Base-by-base conservation (phyloP, 805 yeast species). In the Saturnispora zaruensis region DNA sequence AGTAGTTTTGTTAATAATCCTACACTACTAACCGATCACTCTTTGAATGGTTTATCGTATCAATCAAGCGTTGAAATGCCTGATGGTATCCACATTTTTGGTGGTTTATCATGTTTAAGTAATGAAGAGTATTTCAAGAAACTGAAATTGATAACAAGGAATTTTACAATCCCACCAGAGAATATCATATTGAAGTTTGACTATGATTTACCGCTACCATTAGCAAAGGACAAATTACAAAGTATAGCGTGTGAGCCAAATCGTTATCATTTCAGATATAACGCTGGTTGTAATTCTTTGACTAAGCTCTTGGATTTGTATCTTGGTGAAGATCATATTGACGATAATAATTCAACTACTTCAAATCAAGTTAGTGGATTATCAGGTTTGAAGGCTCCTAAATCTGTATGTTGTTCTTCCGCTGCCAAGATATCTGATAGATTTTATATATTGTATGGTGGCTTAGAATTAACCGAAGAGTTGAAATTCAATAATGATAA, bases 381-480 rank as follows among this genome's bases (percentile, higher is more conserved):
- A 23, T 18, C 51, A 18, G 46, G 38, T 8, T 2, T 60, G 57
- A 65, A 13, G 20, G 37, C 36, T 5, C 88, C 89, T 0, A 75
- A 77, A 3, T 74, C 81, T 3, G 57, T 82, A 18, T 59, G 76
- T 41, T 73, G 78, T 49, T 66, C 79, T 61, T 58, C 71, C 5
- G 71, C 76, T 16, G 69, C 78, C 7, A 70, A 66, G 49, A 66
- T 84, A 4, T 76, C 85, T 4, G 68, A 72, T n/a, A 65, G 78
- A 34, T 81, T 81, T 57, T 70, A 79, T 14, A 72, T 83, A 54
- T 73, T 75, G 51, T 82, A 77, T 59, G 95, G 91, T n/a, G 95
- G 93, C 0, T 77, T 82, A 60, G 76, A 75, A 57, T 58, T 71
- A 5, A 53, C 59, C 5, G 71, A 72, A 18, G 61, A 64, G 6